Percentiles rank a stretch among this genome's conserved stretches.
Evolutionary conservation across 306 rosid species (phyloP).

Genomic region (Neltuma alba): DNA sequence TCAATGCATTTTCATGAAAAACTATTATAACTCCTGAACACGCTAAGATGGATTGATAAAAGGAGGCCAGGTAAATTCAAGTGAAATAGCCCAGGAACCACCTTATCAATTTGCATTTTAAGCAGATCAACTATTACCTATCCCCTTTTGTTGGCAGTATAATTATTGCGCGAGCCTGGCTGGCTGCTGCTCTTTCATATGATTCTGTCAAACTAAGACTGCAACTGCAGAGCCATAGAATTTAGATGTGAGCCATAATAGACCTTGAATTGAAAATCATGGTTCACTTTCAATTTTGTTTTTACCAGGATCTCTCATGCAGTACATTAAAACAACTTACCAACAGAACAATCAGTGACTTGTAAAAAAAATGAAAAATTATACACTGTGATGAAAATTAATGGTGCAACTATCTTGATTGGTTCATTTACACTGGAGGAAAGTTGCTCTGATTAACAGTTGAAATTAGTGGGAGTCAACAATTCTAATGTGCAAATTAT

Average conservation of each 20-base stretch:
- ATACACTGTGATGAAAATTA: not conserved
- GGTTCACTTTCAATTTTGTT: no score
- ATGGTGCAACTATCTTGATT: not conserved
- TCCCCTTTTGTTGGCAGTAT: conserved; percentile 92
- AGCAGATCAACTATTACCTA: conserved; percentile 59
- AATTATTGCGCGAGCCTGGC: conserved; percentile 88
- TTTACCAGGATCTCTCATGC: not conserved
- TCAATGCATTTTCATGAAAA: not conserved
- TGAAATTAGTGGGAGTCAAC: not conserved
- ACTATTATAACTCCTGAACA: not conserved
- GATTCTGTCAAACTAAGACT: not conserved
- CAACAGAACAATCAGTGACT: not conserved
- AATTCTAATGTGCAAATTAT: not conserved
- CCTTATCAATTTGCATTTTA: conserved; percentile 9
- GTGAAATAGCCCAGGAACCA: conserved; percentile 17
- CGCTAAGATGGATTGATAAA: conserved; percentile 27
- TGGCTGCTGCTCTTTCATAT: conserved; percentile 9
- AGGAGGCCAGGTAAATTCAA: conserved; percentile 21
- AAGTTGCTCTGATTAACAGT: not conserved
- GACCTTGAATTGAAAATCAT: not conserved
- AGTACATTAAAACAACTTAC: not conserved
- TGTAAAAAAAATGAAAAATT: not conserved
- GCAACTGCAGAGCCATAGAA: conserved; percentile 67
- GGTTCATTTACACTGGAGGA: not conserved
- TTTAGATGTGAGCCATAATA: conserved; percentile 37